Base-by-base conservation (phyloP, 2,329 filamentous ascomycete genomes). In the Parastagonospora nodorum region DNA sequence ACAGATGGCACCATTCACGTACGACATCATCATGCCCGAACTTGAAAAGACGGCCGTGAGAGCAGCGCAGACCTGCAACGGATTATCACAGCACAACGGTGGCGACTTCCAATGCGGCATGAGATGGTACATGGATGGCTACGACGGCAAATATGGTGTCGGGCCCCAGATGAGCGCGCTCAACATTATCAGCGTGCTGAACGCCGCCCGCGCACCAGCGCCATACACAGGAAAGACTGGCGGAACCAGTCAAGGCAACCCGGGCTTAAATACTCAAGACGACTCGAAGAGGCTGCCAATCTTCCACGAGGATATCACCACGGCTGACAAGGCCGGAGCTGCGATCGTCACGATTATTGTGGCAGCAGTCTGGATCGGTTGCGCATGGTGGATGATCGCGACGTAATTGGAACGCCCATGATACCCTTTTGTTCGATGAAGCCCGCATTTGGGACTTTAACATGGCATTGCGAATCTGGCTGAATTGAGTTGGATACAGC, bases 141-240 rank as follows among this genome's bases (percentile, higher is more conserved):
- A 74, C 57, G 82, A 84, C 60, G 74, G 77, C 4, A 71, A 68
- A 1, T 65, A 68, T 9, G 82, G 83, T 7, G 81, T 83, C 1
- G 82, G 82, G 2, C 79, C 84, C 65, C 79, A 84, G 68, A 83
- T 85, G 80, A 78, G 77, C 42, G 82, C 80, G 0, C 72, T 86
- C 6, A 80, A 80, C 41, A 76, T 80, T 41, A 77, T 85, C 44
- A 69, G 76, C 48, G 76, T 75, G 31, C 68, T 77, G 42, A 67
- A 80, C 24, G 73, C 80, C 8, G 48, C 68, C 10, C 50, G 61
- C 8, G 71, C 77, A 0, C 55, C 64, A 4, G 72, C 74, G 7
- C 79, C 79, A 8, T 70, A 82, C 2, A 78, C 74, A 5, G 77
- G 78, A 38, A 58, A 63, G 0, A 83, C 78, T 2, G 82, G 82